These are phyloP conservation scores for Marsdenia floribunda DNA, from an alignment of 257 asterid species.

Conservation along the genomic window DNA sequence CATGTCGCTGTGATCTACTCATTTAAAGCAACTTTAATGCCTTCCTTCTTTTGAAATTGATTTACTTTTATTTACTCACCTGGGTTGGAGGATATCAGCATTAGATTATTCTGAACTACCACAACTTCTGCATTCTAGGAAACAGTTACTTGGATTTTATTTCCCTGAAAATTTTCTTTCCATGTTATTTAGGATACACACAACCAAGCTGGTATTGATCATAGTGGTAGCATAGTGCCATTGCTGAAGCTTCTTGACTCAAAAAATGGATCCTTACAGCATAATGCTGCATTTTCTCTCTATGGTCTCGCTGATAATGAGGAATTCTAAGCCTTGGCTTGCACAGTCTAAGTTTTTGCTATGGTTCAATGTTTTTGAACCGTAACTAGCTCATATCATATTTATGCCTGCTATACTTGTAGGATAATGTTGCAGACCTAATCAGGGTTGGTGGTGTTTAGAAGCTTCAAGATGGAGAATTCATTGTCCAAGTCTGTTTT, in stretches of 20 bases:
- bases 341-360: not conserved
- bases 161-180: not conserved
- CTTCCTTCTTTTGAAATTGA: not conserved
- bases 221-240: conserved; percentile 79
- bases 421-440: conserved; percentile 96
- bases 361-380: not conserved
- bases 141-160: not conserved
- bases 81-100: not conserved
- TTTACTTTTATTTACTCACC: not conserved
- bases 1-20: not conserved
- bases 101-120: not conserved
- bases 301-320: conserved; percentile 99
- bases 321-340: conserved; percentile 29
- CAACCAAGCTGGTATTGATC: conserved; percentile 98
- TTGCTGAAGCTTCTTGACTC: conserved; percentile 87
- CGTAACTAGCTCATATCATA: not conserved
- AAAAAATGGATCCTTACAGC: conserved; percentile 93
- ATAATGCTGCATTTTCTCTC: conserved; percentile 98
- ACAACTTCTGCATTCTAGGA: not conserved
- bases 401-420: conserved; percentile 9
- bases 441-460: conserved; percentile 92
- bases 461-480: conserved; percentile 96
- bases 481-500: conserved; percentile 74
- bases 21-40: not conserved
- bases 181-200: conserved; percentile 60